Percentiles rank a stretch among this genome's conserved stretches.
Conservation (phyloP, 306 rosid genomes). For the Corylus heterophylla region DNA sequence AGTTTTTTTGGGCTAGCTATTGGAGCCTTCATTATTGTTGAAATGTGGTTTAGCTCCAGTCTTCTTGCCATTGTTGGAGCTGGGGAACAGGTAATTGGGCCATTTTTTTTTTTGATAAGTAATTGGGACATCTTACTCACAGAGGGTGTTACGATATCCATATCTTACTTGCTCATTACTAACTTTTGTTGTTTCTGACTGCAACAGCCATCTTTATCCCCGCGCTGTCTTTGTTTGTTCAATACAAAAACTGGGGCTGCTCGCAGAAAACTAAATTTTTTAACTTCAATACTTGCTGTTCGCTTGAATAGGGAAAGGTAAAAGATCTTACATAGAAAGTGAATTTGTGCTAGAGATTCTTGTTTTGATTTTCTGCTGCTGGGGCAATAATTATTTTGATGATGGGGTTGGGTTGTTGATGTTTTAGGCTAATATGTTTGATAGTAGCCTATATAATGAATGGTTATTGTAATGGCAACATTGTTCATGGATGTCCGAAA, state of each 20-base stretch:
- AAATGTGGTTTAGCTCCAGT: slow-evolving; percentile 86
- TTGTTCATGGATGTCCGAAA: background rate
- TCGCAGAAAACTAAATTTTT: slow-evolving; percentile 80
- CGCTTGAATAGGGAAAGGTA: slow-evolving; percentile 89
- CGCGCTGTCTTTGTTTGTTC: slow-evolving; percentile 93
- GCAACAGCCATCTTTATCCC: slow-evolving; percentile 84
- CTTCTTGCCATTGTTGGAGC: slow-evolving; percentile 98
- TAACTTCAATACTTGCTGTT: slow-evolving; percentile 86
- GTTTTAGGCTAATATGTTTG: background rate
- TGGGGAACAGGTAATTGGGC: slow-evolving; percentile 74
- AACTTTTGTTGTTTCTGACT: slow-evolving; percentile 21
- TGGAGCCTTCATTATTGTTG: slow-evolving; percentile 84
- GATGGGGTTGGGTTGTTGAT: background rate
- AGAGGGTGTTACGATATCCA: background rate
- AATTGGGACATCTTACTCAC: background rate
- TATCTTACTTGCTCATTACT: slow-evolving; percentile 13
- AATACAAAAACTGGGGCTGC: slow-evolving; percentile 69
- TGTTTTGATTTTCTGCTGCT: background rate
- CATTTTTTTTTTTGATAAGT: slow-evolving; percentile 22
- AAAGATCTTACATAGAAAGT: background rate
- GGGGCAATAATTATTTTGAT: background rate
- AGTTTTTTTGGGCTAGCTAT: slow-evolving; percentile 33
- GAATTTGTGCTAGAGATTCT: background rate
- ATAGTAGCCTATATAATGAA: background rate
- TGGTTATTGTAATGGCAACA: background rate